Conservation (phyloP, 1,284 basidiomycete genomes). For the Cryptococcus jaspeensis region DNA sequence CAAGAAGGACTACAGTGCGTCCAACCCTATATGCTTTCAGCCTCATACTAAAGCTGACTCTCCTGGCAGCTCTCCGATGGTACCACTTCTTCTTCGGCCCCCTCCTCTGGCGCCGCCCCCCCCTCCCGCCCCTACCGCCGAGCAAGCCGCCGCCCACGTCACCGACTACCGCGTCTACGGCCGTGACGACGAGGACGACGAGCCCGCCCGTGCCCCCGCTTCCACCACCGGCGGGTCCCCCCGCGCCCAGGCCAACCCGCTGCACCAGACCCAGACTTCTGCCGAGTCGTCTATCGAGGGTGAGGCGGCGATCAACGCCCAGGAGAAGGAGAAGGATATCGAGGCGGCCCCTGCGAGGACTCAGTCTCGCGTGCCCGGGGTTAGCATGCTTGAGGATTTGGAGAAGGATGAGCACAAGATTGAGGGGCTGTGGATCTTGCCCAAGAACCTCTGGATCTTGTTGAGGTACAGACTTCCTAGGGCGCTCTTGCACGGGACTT, state of each 20-base stretch:
- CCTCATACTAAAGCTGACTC: neutral
- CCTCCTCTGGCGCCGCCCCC: slow-evolving; percentile 52
- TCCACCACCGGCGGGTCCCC: neutral
- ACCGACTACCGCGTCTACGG: slow-evolving; percentile 51
- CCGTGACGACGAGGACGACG: slow-evolving; percentile 21
- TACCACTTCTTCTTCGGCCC: slow-evolving; percentile 57
- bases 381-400: slow-evolving; percentile 29
- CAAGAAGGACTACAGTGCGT: slow-evolving; percentile 53
- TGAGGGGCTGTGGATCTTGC: slow-evolving; percentile 41
- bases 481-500: slow-evolving; percentile 37
- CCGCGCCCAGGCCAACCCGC: neutral
- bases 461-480: slow-evolving; percentile 44
- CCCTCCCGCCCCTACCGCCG: slow-evolving; percentile 40
- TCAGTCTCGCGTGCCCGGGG: neutral
- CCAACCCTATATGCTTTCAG: neutral
- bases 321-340: slow-evolving; percentile 7
- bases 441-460: slow-evolving; percentile 53
- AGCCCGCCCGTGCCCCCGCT: neutral
- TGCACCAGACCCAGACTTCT: neutral
- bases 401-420: slow-evolving; percentile 30
- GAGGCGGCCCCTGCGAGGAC: neutral
- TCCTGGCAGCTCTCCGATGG: slow-evolving; percentile 34
- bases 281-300: neutral
- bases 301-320: neutral
- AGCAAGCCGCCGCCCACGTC: slow-evolving; percentile 28